Base-by-base conservation (phyloP, 2,329 filamentous ascomycete genomes). In the Calonectria montana region DNA sequence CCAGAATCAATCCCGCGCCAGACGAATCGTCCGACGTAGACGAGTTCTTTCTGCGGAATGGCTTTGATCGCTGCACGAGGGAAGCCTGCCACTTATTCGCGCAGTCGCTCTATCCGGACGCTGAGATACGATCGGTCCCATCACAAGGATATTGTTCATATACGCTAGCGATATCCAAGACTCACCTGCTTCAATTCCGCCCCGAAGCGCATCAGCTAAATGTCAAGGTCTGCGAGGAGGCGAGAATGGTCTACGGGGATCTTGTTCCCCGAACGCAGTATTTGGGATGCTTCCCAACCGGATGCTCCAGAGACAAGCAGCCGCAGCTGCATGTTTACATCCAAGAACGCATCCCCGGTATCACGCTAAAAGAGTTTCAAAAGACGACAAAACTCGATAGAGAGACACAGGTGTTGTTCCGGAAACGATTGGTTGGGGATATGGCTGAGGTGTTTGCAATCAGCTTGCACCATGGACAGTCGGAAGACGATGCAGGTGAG, bases 81-180 rank as follows among this genome's bases (percentile, higher is more conserved):
- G 48, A 50, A 23, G 45, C 45, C 25, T 79, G 78, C 35, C 70
- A 85, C 65, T 73, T 74, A 3, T 84, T 86, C 59, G 80, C 82
- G 16, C 71, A 68, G 45, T 65, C 77, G 18, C 75, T 73, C 0
- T 86, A 84, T 61, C 81, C 83, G 0, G 72, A 71, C 6, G 63
- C 70, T n/a, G 64, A 75, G 3, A 77, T 86, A 29, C 72, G 75
- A 4, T 81, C 84, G 3, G 81, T 81, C 9, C 75, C 81, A 8
- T 81, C 81, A 6, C 88, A 89, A 73, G 88, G 88, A 21, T 88
- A 87, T 72, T 90, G 88, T 73, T 89, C 88, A 2, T 86, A 88
- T 74, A 89, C 88, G 0, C 72, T 89, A 8, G 78, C 82, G 27
- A 79, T 87, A 18, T 83, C 83, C 12, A 72, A 80, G 5, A 76